Conservation (phyloP, 192 early-diverging fungal species). For the Linnemannia schmuckeri region DNA sequence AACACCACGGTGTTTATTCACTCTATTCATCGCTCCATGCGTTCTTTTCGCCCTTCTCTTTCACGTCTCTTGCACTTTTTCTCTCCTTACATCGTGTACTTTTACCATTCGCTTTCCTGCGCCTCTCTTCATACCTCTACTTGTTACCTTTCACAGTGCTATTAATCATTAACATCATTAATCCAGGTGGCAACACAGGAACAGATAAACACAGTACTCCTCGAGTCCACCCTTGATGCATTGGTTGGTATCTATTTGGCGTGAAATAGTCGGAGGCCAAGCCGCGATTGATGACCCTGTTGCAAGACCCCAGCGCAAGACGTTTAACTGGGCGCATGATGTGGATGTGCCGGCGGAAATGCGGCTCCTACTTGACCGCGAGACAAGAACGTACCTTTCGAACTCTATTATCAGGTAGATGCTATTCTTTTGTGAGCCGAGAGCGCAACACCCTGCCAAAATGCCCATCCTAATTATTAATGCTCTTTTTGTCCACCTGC, state of each 20-base stretch:
- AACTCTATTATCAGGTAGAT: constrained; percentile 13
- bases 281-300: too few relatives aligned
- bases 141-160: not conserved
- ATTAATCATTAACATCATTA: not conserved
- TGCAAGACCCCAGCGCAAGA: too few relatives aligned
- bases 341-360: not conserved
- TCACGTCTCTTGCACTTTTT: not conserved
- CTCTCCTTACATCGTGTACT: not conserved
- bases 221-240: too few relatives aligned
- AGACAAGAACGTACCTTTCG: constrained; percentile 1
- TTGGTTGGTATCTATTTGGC: too few relatives aligned
- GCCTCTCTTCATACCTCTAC: too few relatives aligned
- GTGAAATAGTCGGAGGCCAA: too few relatives aligned
- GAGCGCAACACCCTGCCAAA: too few relatives aligned
- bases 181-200: not conserved
- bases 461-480: too few relatives aligned
- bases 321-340: not conserved
- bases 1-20: not conserved
- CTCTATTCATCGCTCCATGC: not conserved
- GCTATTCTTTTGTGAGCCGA: too few relatives aligned
- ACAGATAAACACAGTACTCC: not conserved
- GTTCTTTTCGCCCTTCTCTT: too few relatives aligned
- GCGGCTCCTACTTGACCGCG: constrained; percentile 8
- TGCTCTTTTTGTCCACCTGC: not conserved
- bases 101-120: too few relatives aligned